These are phyloP conservation scores for Chlamydomonas incerta DNA, from an alignment of 139 green algal genomes.

Conservation along the genomic window DNA sequence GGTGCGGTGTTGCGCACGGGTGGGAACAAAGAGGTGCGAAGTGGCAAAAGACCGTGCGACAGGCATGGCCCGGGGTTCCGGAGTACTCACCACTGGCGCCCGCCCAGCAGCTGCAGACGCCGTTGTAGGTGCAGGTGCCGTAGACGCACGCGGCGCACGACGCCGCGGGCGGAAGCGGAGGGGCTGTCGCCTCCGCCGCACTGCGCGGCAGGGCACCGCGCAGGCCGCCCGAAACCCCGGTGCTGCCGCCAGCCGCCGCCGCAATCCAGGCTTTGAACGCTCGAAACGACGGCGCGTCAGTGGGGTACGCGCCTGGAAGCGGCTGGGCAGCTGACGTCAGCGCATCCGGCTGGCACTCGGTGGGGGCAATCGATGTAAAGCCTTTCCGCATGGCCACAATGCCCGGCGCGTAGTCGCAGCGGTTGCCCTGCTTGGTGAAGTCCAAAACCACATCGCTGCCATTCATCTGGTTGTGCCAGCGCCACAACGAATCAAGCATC, in stretches of 20 bases:
- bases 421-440: not conserved
- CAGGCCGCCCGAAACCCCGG: not conserved
- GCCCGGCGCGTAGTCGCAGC: not conserved
- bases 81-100: constrained; percentile 12
- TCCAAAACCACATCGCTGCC: constrained; percentile 8
- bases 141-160: constrained; percentile 19
- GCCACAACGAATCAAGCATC: constrained; percentile 21
- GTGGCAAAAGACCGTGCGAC: no score
- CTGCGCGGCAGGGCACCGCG: not conserved
- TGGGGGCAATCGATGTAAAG: not conserved
- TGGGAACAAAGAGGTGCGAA: no score
- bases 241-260: not conserved
- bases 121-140: constrained; percentile 14
- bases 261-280: constrained; percentile 10
- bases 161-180: not conserved
- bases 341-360: not conserved
- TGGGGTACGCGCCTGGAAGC: not conserved
- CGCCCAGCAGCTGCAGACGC: constrained; percentile 40
- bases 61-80: no score
- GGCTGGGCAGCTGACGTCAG: not conserved
- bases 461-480: constrained; percentile 28
- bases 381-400: not conserved
- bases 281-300: not conserved
- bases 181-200: not conserved
- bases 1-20: no score